These are phyloP conservation scores for Chytridium lagenaria DNA, from an alignment of 371 early-diverging fungal species.

Conservation along the genomic window DNA sequence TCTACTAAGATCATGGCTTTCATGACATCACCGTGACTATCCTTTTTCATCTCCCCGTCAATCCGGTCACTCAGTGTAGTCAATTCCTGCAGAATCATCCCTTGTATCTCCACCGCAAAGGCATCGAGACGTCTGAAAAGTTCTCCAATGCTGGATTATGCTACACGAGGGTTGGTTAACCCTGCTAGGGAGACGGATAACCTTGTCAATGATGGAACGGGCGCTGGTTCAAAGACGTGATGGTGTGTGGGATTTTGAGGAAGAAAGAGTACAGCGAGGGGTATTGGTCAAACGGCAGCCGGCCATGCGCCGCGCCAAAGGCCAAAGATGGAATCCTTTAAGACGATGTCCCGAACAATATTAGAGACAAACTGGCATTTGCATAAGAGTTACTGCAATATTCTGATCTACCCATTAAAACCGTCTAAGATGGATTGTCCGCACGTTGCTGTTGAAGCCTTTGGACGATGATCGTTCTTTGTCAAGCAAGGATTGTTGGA, in stretches of 20 bases:
- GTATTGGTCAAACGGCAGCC: conserved; percentile 74
- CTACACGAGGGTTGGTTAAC: not conserved
- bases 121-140: not conserved
- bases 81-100: not conserved
- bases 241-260: too few relatives aligned
- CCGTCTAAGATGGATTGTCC: not conserved
- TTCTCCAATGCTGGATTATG: not conserved
- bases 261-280: too few relatives aligned
- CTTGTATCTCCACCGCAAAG: not conserved
- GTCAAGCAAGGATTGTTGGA: not conserved
- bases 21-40: not conserved
- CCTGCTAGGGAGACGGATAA: conserved; percentile 6
- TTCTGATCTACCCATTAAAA: not conserved
- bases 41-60: not conserved
- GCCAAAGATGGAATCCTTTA: conserved; percentile 62
- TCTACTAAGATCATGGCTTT: not conserved
- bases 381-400: conserved; percentile 15
- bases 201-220: not conserved
- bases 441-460: conserved; percentile 42
- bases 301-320: conserved; percentile 84
- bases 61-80: not conserved
- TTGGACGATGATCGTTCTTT: conserved; percentile 31
- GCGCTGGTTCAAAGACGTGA: too few relatives aligned
- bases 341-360: conserved; percentile 29
- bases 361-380: conserved; percentile 17